Base-by-base conservation (phyloP, 495 filamentous ascomycete species). In the Aspergillus ellipticus region DNA sequence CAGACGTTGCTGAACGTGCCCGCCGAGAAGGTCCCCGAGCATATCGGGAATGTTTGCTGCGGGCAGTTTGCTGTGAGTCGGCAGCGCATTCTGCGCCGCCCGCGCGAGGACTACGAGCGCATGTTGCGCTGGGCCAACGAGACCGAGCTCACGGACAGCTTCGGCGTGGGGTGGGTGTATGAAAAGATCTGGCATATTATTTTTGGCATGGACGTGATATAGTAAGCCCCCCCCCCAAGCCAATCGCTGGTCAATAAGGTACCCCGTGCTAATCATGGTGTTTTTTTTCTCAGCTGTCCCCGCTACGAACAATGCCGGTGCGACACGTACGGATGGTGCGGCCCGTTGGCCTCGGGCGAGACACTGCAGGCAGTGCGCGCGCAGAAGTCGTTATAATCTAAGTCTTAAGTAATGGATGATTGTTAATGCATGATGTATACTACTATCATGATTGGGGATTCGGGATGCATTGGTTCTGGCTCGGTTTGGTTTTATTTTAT, bases 11-110 rank as follows among this genome's bases (percentile, higher is more conserved):
- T 75, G n/a, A 49, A 60, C 13, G 67, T 68, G 4, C 24, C 53
- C 0, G 13, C 45, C 6, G 61, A 68, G 0, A 42, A 70, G 15
- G 74, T 75, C 0, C 77, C 76, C 2, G 58, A 61, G 10, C 53
- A 60, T 7, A 72, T 79, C 15, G 76, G 76, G 10, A 72, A 73
- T 19, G 66, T 75, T 16, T 81, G 78, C 60, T 81, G 78, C 48
- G 78, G 68, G 0, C 78, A 81, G 53, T 81, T 81, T 52, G 76
- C 73, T 8, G 72, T 74, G 2, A 74, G 72, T 21, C 68, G 72
- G 15, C 67, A 73, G n/a, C 67, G 68, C 35, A 76, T 80, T 11
- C 62, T 48, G 16, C 59, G 65, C n/a, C 68, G 78, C 4, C 68
- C 73, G 0, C 65, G 60, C 31, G 50, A 61, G 9, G 75, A 79